Base-by-base conservation (phyloP, 1,284 basidiomycete species). In the Athelia sp. region DNA sequence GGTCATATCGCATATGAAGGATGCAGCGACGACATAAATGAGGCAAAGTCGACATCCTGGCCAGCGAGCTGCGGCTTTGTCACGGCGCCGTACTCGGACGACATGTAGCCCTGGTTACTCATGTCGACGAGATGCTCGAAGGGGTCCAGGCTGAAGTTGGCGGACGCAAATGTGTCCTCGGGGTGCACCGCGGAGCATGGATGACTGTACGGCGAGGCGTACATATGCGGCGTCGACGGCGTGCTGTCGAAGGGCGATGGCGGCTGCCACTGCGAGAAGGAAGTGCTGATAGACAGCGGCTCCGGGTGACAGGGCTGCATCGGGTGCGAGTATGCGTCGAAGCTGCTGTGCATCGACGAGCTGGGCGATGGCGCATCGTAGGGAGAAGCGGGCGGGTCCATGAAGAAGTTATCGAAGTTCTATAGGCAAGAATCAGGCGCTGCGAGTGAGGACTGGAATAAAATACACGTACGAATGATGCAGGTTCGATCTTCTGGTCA, bases 401-500 rank as follows among this genome's bases (percentile, higher is more conserved):
- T 18, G 23, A 22, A n/a, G 43, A 23, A 44, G 18, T 9, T n/a
- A n/a, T 44, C 22, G 24, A 44, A 44, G 43, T 44, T 26, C 43
- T 44, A 21, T 22, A 23, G 43, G 23, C 43, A 21, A n/a, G 4
- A n/a, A 23, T 22, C 18, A 26, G 14, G 8, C 4, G 43, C 8
- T 18, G 24, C 8, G n/a, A 8, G 43, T 22, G 15, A 44, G 10
- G 23, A 26, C 10, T 44, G 11, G 6, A 44, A 21, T 9, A n/a
- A 26, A 44, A 26, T n/a, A 6, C 8, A 69, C 74, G 68, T 52
- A 77, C 74, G 56, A 74, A 70, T 38, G 70, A 71, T 29, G 26
- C 26, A 49, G 69, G 68, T 45, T 71, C 63, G 2, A 61, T 52
- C 48, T 60, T 57, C 15, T 58, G 49, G 60, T 68, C 29, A 57